These are phyloP conservation scores for Fomitiporia mediterranea DNA, from an alignment of 1,284 basidiomycete species.

Conservation along the genomic window DNA sequence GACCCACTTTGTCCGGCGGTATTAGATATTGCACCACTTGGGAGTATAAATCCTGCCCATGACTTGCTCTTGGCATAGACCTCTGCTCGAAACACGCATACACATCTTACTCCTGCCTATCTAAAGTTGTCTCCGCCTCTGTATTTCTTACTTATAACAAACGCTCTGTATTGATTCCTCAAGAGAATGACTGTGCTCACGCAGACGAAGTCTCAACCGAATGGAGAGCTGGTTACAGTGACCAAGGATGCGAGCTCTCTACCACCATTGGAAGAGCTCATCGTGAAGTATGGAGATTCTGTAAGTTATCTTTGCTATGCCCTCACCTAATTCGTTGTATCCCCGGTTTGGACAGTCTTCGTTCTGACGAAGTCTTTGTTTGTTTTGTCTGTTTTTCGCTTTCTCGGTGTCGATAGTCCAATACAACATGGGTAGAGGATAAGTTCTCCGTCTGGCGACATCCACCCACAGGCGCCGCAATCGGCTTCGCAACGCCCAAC, in stretches of 20 bases:
- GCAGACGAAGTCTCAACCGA: neutral
- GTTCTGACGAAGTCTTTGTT: neutral
- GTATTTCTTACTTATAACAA: too few species aligned
- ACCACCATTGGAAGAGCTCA: conserved; percentile 32
- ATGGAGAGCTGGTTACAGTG: neutral
- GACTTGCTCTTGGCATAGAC: too few species aligned
- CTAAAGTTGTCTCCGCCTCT: too few species aligned
- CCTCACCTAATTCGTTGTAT: neutral
- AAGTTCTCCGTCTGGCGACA: conserved; percentile 52
- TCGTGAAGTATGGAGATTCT: conserved; percentile 51
- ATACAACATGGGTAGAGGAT: conserved; percentile 52
- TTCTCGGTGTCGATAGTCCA: conserved; percentile 31
- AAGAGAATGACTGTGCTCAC: neutral
- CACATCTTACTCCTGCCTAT: too few species aligned
- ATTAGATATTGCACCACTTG: too few species aligned
- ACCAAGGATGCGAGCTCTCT: neutral
- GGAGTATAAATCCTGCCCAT: too few species aligned
- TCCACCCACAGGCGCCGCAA: conserved; percentile 39
- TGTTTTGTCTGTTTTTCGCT: neutral
- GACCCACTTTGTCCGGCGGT: too few species aligned
- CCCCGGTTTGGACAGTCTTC: neutral
- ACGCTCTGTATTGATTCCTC: neutral
- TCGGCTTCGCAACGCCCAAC: conserved; percentile 39
- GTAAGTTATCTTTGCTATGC: neutral
- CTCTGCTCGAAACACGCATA: too few species aligned